Evolutionary conservation across 768 basidiomycete genomes (phyloP).

Genomic region (Punctularia strigosozonata): DNA sequence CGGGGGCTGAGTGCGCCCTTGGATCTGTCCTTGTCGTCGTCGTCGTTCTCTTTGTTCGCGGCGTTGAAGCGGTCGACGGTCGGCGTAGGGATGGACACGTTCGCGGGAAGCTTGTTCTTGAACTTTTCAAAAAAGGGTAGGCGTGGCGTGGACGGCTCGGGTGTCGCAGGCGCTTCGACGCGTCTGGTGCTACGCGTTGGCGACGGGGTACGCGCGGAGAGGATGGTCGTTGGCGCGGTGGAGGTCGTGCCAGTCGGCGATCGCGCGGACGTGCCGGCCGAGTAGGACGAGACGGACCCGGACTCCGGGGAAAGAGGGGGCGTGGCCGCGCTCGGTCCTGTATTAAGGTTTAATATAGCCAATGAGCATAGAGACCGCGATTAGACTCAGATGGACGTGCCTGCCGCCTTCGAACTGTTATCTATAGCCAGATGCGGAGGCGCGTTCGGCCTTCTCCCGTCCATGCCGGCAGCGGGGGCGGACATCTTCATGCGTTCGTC

Average conservation of each 20-base stretch:
- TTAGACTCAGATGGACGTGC: neutral
- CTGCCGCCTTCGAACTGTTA: neutral
- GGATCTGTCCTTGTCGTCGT: no score
- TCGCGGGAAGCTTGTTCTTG: conserved; percentile 20
- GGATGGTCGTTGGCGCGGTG: no score
- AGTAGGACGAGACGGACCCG: no score
- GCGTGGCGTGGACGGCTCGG: conserved; percentile 13
- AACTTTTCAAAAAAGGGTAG: conserved; percentile 51
- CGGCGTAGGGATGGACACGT: neutral
- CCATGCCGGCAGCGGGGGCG: conserved; percentile 14
- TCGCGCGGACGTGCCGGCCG: no score
- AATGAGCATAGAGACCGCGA: no score
- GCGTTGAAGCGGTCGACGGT: conserved; percentile 8
- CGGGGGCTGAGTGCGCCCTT: conserved; percentile 13
- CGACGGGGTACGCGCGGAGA: conserved; percentile 7
- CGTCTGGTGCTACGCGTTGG: neutral
- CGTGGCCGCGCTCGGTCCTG: no score
- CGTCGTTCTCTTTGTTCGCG: conserved; percentile 9
- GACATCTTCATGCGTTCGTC: no score
- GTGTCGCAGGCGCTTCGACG: conserved; percentile 9
- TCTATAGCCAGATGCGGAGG: conserved; percentile 20
- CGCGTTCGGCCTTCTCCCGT: conserved; percentile 18
- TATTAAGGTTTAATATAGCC: no score
- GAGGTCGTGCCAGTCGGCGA: no score
- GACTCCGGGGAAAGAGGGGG: no score